A percentile compares a stretch with the other conserved stretches of the same genome.
phyloP scores from a whole-genome alignment of 2,329 filamentous ascomycete genomes.

The Neophaeococcomyces mojaviensis region DNA sequence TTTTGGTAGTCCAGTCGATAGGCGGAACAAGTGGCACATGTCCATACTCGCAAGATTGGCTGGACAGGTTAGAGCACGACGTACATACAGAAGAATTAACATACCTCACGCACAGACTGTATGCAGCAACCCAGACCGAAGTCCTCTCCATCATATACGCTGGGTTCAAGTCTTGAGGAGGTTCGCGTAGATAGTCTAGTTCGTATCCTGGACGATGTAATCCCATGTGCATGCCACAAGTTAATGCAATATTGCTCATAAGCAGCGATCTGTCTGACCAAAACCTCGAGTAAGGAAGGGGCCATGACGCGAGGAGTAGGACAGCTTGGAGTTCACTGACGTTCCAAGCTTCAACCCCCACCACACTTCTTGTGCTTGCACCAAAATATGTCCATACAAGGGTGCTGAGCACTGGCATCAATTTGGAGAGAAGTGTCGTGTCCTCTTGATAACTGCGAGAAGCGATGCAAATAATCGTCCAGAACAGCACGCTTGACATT shows the following conservation, averaged over 20 bases:
- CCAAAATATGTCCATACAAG: conserved; percentile 8
- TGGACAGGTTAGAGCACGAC: no score
- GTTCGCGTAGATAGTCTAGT: neutral
- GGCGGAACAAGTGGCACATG: neutral
- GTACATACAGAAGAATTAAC: no score
- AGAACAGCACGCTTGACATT: conserved; percentile 54
- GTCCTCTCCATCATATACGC: neutral
- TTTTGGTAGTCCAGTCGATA: neutral
- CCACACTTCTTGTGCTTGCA: neutral
- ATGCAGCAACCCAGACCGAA: neutral
- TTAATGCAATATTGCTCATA: conserved; percentile 1
- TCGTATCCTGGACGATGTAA: conserved; percentile 2
- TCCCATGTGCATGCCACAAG: neutral
- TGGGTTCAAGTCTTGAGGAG: neutral
- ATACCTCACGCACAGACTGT: neutral
- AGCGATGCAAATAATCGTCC: conserved; percentile 57
- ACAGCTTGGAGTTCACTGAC: conserved; percentile 1
- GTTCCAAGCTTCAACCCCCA: neutral
- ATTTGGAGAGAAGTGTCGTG: neutral
- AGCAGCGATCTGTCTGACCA: conserved; percentile 6
- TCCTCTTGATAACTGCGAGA: conserved; percentile 46
- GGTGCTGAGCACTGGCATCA: conserved; percentile 3
- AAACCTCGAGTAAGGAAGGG: neutral
- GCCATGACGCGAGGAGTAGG: neutral
- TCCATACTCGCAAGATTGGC: neutral